Evolutionary conservation across 1,284 basidiomycete species (phyloP), one percentile per base, ranked within the genome.

Genomic region (Pisolithus thermaeus): DNA sequence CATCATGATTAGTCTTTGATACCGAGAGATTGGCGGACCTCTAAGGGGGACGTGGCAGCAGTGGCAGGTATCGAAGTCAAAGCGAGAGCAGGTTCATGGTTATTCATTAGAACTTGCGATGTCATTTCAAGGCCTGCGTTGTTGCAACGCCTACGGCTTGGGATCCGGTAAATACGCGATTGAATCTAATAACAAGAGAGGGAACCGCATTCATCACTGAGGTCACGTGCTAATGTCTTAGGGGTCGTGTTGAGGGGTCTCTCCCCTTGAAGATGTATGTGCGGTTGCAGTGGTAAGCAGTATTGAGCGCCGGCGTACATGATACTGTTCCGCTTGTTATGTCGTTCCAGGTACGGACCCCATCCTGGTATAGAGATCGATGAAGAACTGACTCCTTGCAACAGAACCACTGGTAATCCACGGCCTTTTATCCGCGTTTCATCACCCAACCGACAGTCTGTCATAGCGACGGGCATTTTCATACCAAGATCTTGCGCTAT

Each of bases 1-100:
- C 30, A 28, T 22, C 27, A 28, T 23, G 22, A 44, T 30, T 32
- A 35, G 30, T n/a, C 11, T 39, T 35, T 7, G 20, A 40, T 16
- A 6, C 30, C 14, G 18, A 32, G 30, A 27, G 23, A 25, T 18
- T 37, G 38, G 32, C 51, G 23, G 30, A 53, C 52, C 52, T 53
- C 47, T 30, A n/a, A n/a, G 20, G 41, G 27, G 42, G 23, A 30
- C n/a, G 43, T 28, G 4, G 5, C 16, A 20, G 1, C 25, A 8
- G 28, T n/a, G 7, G n/a, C 8, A 8, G 27, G 16, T 7, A 27
- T 27, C 7, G 27, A 27, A 7, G 27, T 27, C 27, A 27, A 27
- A 9, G 8, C 28, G 28, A 20, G 16, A 46, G 44, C 7, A 14
- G 25, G n/a, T 44, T 14, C 27, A 9, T 27, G n/a, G 27, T 22